These are phyloP conservation scores for Mimosa pudica DNA, from an alignment of 306 rosid genomes.

Conservation along the genomic window DNA sequence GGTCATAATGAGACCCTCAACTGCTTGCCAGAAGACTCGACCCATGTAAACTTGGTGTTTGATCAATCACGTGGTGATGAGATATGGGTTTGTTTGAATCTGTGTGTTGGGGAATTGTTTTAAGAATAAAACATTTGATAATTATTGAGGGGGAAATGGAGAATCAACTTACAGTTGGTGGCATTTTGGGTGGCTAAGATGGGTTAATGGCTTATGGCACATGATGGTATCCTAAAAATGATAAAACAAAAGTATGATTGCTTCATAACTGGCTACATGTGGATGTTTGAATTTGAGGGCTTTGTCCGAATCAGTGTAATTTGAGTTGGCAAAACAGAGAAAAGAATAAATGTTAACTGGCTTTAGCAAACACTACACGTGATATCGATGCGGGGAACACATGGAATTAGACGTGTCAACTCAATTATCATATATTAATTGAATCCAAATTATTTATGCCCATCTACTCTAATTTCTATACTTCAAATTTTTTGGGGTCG, in stretches of 20 bases:
- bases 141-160: neutral
- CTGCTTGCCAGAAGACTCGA: neutral
- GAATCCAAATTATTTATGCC: neutral
- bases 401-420: neutral
- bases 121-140: neutral
- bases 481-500: neutral
- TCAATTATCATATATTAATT: neutral
- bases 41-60: neutral
- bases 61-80: neutral
- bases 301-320: neutral
- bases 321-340: neutral
- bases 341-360: neutral
- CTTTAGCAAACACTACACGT: conserved; percentile 2
- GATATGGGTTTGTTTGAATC: neutral
- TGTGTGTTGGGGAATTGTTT: neutral
- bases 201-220: neutral
- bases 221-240: neutral
- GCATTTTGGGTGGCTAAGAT: neutral
- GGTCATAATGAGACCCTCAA: neutral
- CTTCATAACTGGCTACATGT: conserved; percentile 1
- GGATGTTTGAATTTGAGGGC: neutral
- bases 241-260: neutral
- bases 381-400: neutral
- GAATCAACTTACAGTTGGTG: neutral
- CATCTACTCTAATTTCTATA: neutral